Evolutionary conservation across 2,329 filamentous ascomycete genomes (phyloP), one percentile per base, ranked within the genome.

Genomic region (Colletotrichum sansevieriae): DNA sequence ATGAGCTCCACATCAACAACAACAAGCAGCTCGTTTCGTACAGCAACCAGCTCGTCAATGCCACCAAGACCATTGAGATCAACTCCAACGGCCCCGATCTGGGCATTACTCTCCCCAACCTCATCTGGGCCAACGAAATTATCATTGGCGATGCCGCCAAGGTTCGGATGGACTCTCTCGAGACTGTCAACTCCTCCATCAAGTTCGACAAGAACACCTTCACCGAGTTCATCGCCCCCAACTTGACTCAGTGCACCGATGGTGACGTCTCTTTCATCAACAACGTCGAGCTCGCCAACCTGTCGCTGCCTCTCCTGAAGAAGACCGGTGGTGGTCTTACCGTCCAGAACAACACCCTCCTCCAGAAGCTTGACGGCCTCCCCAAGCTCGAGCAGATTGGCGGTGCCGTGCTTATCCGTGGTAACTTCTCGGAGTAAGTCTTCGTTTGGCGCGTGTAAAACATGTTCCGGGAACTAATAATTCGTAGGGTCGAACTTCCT

Each of bases 271-370:
- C 89, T 3, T 88, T 92, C 75, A 84, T 89, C 78, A 86, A 86
- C 82, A 91, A 91, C 83, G 79, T 81, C 47, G 78, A 84, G 70
- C 82, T 92, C 58, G 79, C 83, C 78, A 97, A 97, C 87, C 85
- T 98, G 81, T 90, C 91, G 68, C 87, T 97, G 81, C 90, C 92
- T 55, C 54, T 77, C 22, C 85, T 98, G 52, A 86, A 84, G 73
- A 86, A 82, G 63, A 87, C 97, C 75, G 89, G 87, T 73, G 95
- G 93, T 83, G 93, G 92, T 78, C 88, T 97, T 78, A 90, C 92
- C 74, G 89, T 99, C 77, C 91, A 92, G 82, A 97, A 97, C 89
- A 98, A 98, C 90, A 93, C 93, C 70, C 83, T 85, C 64, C 87
- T 98, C 39, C 74, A 81, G 65, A 78, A 83, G 70, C 85, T 98